These are phyloP conservation scores for Plasmodium inui DNA, from an alignment of 169 alveolate genomes.

Conservation along the genomic window DNA sequence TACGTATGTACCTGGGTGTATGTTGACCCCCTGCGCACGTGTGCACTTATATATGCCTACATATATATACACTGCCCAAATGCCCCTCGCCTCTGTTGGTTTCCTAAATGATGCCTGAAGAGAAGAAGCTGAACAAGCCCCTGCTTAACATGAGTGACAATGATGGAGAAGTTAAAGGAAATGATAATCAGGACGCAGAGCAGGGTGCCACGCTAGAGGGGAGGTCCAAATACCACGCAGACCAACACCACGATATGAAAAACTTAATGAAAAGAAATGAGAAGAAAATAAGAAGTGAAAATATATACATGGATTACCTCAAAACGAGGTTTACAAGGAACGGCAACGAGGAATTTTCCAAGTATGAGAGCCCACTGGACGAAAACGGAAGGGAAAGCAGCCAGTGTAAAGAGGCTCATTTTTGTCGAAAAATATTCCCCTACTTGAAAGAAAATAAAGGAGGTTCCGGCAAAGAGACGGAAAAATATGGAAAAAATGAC, in stretches of 20 bases:
- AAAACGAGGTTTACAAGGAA: conserved; percentile 51
- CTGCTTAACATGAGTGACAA: conserved; percentile 38
- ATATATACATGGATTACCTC: conserved; percentile 29
- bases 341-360: background rate
- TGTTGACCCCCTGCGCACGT: background rate
- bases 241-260: conserved; percentile 37
- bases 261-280: conserved; percentile 37
- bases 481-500: conserved; percentile 28
- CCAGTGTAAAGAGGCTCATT: conserved; percentile 18
- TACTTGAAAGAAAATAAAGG: conserved; percentile 18
- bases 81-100: conserved; percentile 5
- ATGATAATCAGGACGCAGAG: conserved; percentile 11
- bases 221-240: background rate
- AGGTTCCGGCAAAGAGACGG: background rate
- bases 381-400: conserved; percentile 23
- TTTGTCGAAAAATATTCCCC: conserved; percentile 16
- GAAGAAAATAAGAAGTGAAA: conserved; percentile 26
- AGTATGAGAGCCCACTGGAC: conserved; percentile 22
- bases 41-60: background rate
- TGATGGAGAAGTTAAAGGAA: conserved; percentile 30
- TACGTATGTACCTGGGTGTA: background rate
- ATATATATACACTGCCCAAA: background rate
- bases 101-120: conserved; percentile 46
- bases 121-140: conserved; percentile 36
- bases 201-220: background rate